Percentiles rank a stretch among this genome's conserved stretches.
Conservation (phyloP, 345 rosid genomes). For the Rhodamnia rubescens region DNA sequence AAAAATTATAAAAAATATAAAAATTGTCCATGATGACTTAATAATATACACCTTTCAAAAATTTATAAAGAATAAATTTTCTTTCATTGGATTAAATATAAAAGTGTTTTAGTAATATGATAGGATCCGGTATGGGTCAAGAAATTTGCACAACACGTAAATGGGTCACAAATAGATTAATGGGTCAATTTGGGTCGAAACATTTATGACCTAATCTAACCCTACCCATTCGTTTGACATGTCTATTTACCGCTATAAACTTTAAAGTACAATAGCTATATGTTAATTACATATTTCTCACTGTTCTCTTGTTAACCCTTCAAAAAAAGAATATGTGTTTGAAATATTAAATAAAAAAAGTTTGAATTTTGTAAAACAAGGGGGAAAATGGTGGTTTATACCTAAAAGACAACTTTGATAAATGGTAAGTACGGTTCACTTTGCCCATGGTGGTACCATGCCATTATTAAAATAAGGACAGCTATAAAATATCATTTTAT, state of each 20-base stretch:
- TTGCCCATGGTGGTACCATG: background rate
- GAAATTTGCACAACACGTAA: too few relatives aligned
- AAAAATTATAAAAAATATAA: too few relatives aligned
- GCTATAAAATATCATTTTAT: background rate
- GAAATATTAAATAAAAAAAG: background rate
- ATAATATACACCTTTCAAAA: too few relatives aligned
- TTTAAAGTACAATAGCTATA: background rate
- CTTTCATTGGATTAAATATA: too few relatives aligned
- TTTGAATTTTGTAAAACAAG: background rate
- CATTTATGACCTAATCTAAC: too few relatives aligned
- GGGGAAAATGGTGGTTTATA: background rate
- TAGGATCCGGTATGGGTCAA: too few relatives aligned
- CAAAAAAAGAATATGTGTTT: background rate
- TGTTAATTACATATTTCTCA: background rate
- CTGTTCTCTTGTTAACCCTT: background rate
- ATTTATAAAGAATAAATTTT: too few relatives aligned
- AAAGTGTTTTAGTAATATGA: too few relatives aligned
- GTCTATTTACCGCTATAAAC: background rate
- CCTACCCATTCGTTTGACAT: too few relatives aligned
- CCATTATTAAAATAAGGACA: background rate
- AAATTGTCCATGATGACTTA: too few relatives aligned
- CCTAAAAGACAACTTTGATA: background rate
- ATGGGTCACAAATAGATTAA: too few relatives aligned
- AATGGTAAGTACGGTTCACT: background rate
- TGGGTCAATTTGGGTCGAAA: too few relatives aligned